Evolutionary conservation across 1,284 basidiomycete genomes (phyloP), one percentile per base, ranked within the genome.

Genomic region (Apiotrichum siamense): DNA sequence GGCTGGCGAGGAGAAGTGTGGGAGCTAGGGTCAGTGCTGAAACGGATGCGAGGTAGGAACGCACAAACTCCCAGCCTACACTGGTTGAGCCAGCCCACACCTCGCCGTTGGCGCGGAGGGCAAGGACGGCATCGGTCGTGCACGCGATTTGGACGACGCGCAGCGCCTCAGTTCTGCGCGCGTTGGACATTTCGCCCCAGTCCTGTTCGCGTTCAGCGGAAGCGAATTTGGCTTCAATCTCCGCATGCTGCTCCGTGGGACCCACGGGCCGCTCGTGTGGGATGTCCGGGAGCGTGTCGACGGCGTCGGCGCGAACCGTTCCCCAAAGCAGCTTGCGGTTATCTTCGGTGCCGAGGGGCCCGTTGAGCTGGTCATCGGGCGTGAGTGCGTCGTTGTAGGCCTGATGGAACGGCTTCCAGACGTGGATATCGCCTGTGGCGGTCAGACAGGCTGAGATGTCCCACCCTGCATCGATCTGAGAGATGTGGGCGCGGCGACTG

Each of bases 381-480:
- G 66, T 69, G 1, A 63, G 46, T 17, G 47, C 38, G 1, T 41
- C 40, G 20, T 55, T 41, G 58, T 80, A 79, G 6, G 44, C 52
- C 0, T 56, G 52, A 1, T 60, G 51, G 44, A 70, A 69, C 1
- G 87, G 87, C 81, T 83, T 89, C 81, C 84, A 90, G 7, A 86
- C 80, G 57, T 84, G 79, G 29, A 88, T 81, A 31, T 82, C 78
- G 2, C 88, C 87, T 5, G 79, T 77, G 46, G 79, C 76, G 3
- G 84, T 85, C 54, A 93, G 80, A 29, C 82, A 77, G 3, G 83
- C 79, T 7, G 83, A 84, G 69, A 85, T 85, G 6, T 64, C 58
- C 89, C 88, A 91, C n/a, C 89, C 89, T 52, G 70, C 63, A 0
- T 84, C 85, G 26, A 88, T 77, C 67, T 90, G 88, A 2, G 80